Evolutionary conservation across 176 grass and related monocot species (phyloP), one percentile per base, ranked within the genome.

Genomic region (Miscanthus lutarioriparius): DNA sequence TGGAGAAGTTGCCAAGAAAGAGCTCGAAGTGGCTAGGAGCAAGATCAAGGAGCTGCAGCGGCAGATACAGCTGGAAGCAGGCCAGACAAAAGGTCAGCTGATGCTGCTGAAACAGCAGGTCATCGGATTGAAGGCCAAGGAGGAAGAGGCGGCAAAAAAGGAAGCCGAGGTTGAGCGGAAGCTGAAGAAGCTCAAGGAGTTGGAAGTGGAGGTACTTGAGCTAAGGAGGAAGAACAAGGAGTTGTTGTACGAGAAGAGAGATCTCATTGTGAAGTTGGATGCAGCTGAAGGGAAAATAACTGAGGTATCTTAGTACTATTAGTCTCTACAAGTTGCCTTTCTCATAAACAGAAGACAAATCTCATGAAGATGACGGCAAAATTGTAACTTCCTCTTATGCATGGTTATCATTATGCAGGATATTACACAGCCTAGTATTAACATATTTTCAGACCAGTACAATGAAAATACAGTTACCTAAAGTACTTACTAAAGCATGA

Each of bases 71-170:
- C 77, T 83, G 35, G 96, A 96, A 58, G 81, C 86, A 0, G 87
- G 82, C 77, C 96, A 94, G 89, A 99, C 96, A 0, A 99, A 99
- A 62, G 88, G 88, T 19, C 91, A 95, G 70, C 67, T 99, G 67
- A 77, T 94, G 88, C 87, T 99, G 66, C 81, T 96, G n/a, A 96
- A 96, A 86, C 91, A 99, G 64, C 96, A 99, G 80, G 96, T 99
- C 35, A 84, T 87, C 3, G 83, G 86, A 69, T 72, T 99, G 16
- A 91, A 86, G 81, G 84, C 77, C 28, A 96, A 96, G 71, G 96
- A 99, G 72, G 93, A 91, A 63, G 93, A 89, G 72, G 86, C 83
- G 0, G 89, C 91, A 14, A 89, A 79, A 87, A 96, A 92, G 67
- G 93, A 99, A 25, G 89, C 86, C 0, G 88, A 99, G 61, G 80